Percentiles rank a stretch among this genome's conserved stretches.
Conservation (phyloP, 164 flowering plant genomes). For the Chimonanthus praecox region DNA sequence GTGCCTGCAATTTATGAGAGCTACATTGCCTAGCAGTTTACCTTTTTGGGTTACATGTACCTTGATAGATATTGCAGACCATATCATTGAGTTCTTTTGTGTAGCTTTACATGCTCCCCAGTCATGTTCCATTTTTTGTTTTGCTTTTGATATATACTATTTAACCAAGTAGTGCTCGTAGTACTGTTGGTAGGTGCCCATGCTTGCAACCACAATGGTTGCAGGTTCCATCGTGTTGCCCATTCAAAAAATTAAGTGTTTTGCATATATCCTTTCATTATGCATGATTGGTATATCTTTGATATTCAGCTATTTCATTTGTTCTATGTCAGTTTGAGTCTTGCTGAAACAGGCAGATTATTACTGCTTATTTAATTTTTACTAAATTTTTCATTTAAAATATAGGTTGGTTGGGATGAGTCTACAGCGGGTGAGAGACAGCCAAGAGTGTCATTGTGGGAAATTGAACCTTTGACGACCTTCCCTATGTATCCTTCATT, state of each 20-base stretch:
- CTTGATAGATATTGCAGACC: no score
- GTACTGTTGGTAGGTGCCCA: no score
- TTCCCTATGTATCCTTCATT: slow-evolving; percentile 39
- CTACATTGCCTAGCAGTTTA: not conserved
- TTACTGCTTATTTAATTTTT: not conserved
- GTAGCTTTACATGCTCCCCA: no score
- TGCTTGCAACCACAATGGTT: no score
- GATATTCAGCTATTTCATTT: not conserved
- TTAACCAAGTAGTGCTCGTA: no score
- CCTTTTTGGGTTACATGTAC: not conserved
- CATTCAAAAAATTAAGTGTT: no score
- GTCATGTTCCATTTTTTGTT: no score
- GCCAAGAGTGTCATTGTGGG: slow-evolving; percentile 36
- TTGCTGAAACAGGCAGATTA: not conserved
- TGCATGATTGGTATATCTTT: no score
- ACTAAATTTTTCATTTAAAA: not conserved
- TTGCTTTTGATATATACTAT: no score
- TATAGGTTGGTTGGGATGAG: slow-evolving; percentile 42
- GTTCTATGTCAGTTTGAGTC: not conserved
- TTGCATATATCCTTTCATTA: no score
- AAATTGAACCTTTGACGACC: slow-evolving; percentile 37
- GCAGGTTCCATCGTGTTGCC: no score
- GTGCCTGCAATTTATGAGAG: not conserved
- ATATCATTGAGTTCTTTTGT: no score
- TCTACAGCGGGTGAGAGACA: slow-evolving; percentile 40